Conservation (phyloP, 192 early-diverging fungal genomes). For the Jimgerdemannia lactiflua region DNA sequence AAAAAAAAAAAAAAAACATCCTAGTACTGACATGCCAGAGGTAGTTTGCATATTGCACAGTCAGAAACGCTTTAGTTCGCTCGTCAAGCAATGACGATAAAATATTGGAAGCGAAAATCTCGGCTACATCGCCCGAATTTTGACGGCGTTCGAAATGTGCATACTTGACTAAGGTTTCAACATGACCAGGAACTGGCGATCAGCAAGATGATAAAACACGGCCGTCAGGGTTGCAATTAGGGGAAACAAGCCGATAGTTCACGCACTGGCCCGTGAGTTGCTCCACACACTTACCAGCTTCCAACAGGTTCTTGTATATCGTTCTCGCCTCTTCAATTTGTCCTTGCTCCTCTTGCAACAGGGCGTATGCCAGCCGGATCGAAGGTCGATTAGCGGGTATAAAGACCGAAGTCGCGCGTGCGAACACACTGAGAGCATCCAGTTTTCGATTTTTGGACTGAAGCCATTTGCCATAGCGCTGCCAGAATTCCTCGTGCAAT, state of each 20-base stretch:
- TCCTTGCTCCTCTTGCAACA: constrained; percentile 62
- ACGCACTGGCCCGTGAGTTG: background rate
- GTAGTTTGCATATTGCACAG: constrained; percentile 48
- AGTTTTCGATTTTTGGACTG: constrained; percentile 39
- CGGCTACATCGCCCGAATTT: constrained; percentile 33
- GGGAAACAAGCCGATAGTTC: background rate
- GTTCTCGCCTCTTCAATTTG: constrained; percentile 48
- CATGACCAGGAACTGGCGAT: constrained; percentile 57
- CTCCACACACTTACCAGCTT: constrained; percentile 36
- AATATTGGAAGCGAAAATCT: constrained; percentile 40
- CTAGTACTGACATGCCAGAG: constrained; percentile 36
- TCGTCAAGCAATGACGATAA: constrained; percentile 34
- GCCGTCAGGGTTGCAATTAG: too few relatives aligned
- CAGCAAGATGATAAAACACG: background rate
- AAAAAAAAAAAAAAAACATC: constrained; percentile 13
- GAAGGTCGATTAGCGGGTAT: constrained; percentile 53
- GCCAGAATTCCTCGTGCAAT: constrained; percentile 78
- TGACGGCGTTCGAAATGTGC: constrained; percentile 65
- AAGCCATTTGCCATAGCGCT: constrained; percentile 62
- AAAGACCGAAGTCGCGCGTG: constrained; percentile 51
- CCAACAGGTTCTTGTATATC: constrained; percentile 55
- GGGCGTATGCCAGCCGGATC: constrained; percentile 54
- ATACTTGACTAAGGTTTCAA: constrained; percentile 60
- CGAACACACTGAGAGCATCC: constrained; percentile 47
- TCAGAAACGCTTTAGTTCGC: constrained; percentile 48